phyloP scores from a whole-genome alignment of 768 basidiomycete genomes.

The Podaxis pistillaris region DNA sequence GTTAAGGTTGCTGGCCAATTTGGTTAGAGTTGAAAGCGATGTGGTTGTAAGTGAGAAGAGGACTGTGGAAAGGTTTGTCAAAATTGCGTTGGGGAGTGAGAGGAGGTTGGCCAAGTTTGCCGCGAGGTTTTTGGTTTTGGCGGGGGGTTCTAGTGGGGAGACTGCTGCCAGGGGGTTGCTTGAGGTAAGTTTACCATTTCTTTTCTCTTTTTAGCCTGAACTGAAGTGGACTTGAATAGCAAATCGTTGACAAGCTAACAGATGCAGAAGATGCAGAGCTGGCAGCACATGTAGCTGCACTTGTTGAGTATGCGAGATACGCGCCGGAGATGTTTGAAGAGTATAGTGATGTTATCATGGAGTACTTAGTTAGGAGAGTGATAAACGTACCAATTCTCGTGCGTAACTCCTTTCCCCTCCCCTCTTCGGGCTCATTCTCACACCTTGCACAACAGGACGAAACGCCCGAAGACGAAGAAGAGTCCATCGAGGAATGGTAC shows the following conservation, averaged over 20 bases:
- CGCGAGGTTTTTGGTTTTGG: slow-evolving; percentile 63
- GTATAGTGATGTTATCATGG: slow-evolving; percentile 71
- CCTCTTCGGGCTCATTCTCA: background rate
- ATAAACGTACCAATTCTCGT: slow-evolving; percentile 55
- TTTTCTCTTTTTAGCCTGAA: background rate
- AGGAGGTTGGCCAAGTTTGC: slow-evolving; percentile 82
- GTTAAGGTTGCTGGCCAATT: slow-evolving; percentile 74
- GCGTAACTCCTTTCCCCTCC: slow-evolving; percentile 28
- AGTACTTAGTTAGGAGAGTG: slow-evolving; percentile 67
- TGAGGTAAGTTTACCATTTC: slow-evolving; percentile 45
- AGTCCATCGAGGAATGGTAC: slow-evolving; percentile 64
- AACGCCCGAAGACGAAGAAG: slow-evolving; percentile 48
- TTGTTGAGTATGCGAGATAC: slow-evolving; percentile 71
- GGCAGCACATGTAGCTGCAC: slow-evolving; percentile 65
- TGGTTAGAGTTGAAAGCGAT: slow-evolving; percentile 57
- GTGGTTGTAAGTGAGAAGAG: slow-evolving; percentile 66
- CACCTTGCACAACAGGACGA: slow-evolving; percentile 38
- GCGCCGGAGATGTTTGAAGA: slow-evolving; percentile 75
- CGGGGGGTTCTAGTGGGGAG: slow-evolving; percentile 39
- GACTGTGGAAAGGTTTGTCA: slow-evolving; percentile 59
- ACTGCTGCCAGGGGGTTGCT: slow-evolving; percentile 50
- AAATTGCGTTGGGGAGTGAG: slow-evolving; percentile 58
- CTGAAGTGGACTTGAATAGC: slow-evolving; percentile 34
- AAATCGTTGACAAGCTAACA: slow-evolving; percentile 52
- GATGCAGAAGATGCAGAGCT: slow-evolving; percentile 45